Evolutionary conservation across 2,329 filamentous ascomycete genomes (phyloP).

Genomic region (Beauveria bassiana): DNA sequence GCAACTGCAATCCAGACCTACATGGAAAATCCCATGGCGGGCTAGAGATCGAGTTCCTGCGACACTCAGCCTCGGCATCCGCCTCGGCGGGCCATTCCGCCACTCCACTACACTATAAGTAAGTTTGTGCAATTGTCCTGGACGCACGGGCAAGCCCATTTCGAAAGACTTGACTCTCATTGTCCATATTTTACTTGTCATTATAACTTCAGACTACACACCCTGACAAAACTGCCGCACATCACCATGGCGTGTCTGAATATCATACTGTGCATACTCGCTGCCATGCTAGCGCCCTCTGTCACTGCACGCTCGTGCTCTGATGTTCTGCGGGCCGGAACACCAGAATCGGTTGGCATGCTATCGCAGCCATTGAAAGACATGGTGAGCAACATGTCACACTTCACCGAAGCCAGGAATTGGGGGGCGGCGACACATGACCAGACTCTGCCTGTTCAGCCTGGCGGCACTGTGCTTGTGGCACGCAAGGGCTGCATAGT

Average conservation of each 20-base stretch:
- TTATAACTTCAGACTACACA: not conserved
- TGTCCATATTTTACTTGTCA: not conserved
- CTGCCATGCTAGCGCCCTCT: not conserved
- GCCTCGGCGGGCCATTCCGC: too few relatives aligned
- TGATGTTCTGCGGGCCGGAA: conserved; percentile 11
- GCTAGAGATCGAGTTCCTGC: too few relatives aligned
- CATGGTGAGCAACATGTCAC: conserved; percentile 18
- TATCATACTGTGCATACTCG: not conserved
- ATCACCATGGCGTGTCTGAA: not conserved
- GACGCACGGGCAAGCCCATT: too few relatives aligned
- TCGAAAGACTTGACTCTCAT: too few relatives aligned
- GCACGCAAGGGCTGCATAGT: conserved; percentile 19
- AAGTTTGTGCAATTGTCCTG: too few relatives aligned
- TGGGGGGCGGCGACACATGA: conserved; percentile 12
- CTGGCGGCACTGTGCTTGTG: conserved; percentile 18
- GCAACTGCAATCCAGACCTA: too few relatives aligned
- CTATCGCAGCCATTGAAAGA: conserved; percentile 15
- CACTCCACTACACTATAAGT: too few relatives aligned
- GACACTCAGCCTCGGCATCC: too few relatives aligned
- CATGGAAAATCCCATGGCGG: too few relatives aligned
- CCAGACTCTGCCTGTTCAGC: conserved; percentile 18
- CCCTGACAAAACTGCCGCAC: not conserved
- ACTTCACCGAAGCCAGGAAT: conserved; percentile 15
- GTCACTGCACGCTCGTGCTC: not conserved
- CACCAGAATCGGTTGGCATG: conserved; percentile 24